phyloP scores from a whole-genome alignment of 225 moss, liverwort and hornwort species.

The Physcomitrium patens region DNA sequence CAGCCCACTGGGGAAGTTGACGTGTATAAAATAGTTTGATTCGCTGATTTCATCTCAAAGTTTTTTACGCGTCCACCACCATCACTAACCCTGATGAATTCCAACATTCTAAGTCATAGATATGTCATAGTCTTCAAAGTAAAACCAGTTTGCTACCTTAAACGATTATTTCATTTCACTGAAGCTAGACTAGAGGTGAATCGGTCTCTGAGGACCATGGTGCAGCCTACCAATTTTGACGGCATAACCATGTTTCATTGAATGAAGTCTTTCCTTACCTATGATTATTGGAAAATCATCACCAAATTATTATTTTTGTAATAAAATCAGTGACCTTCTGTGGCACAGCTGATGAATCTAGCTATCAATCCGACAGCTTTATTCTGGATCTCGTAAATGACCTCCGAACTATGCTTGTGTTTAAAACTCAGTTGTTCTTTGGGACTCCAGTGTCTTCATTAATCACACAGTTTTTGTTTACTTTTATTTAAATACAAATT shows the following conservation, averaged over 20 bases:
- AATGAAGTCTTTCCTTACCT: not conserved
- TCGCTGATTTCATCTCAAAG: not conserved
- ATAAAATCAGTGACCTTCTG: too few species aligned
- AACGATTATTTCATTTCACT: not conserved
- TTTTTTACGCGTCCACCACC: slow-evolving; percentile 6
- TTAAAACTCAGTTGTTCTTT: too few species aligned
- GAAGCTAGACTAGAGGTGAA: not conserved
- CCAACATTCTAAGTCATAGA: not conserved
- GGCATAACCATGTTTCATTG: not conserved
- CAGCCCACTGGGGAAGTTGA: slow-evolving; percentile 50
- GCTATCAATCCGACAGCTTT: too few species aligned
- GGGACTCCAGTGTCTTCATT: too few species aligned
- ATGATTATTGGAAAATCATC: not conserved
- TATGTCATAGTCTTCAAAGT: slow-evolving; percentile 12
- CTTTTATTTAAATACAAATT: too few species aligned
- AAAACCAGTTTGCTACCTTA: not conserved
- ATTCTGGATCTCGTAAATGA: too few species aligned
- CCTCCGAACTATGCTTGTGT: too few species aligned
- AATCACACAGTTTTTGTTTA: too few species aligned
- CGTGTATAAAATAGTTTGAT: slow-evolving; percentile 51
- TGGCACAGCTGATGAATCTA: not conserved
- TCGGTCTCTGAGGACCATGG: not conserved
- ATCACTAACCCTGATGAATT: not conserved
- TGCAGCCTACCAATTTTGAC: slow-evolving; percentile 5
- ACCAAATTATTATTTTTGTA: not conserved